Base-by-base conservation (phyloP, 768 basidiomycete genomes). In the Mycena alexandri region DNA sequence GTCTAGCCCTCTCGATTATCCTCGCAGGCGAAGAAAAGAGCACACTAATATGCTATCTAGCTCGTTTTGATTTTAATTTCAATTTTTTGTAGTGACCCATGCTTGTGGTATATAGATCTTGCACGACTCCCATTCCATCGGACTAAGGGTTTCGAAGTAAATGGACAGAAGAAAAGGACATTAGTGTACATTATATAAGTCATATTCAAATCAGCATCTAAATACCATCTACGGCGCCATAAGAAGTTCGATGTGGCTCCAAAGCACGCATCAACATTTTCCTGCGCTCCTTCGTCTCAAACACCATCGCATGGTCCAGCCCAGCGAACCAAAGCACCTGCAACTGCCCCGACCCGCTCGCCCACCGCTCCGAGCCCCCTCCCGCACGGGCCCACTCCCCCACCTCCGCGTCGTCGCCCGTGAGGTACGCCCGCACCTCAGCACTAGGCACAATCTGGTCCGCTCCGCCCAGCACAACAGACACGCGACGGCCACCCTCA, bases 381-480 rank as follows among this genome's bases (percentile, higher is more conserved):
- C 47, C 67, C 46, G 73, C 63, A 5, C 42, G 50, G 6, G 21
- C 29, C 70, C 66, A 71, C 36, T 67, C 68, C 13, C 47, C 58
- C 48, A 65, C 68, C 54, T 72, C 54, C 48, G 65, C 68, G 52
- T 72, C 64, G 62, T 78, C 75, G 11, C 73, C 65, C 0, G 82
- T 82, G 11, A 84, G 71, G 51, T 84, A 81, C 48, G 58, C 69
- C 42, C 82, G 67, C 25, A 84, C 78, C 11, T 71, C 74, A 38
- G 79, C 76, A 2, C 79, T 71, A 16, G 80, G 80, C 8, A 83
- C 78, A 33, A 84, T 79, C 71, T 84, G 83, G 56, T 84, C 83
- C 43, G 71, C 64, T 0, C 81, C 83, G 9, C 78, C 78, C 19
- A 84, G 70, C 2, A 79, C 70, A 10, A 85, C 75, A 0, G 79